phyloP scores from a whole-genome alignment of 768 basidiomycete species.

The Cubamyces sp. region DNA sequence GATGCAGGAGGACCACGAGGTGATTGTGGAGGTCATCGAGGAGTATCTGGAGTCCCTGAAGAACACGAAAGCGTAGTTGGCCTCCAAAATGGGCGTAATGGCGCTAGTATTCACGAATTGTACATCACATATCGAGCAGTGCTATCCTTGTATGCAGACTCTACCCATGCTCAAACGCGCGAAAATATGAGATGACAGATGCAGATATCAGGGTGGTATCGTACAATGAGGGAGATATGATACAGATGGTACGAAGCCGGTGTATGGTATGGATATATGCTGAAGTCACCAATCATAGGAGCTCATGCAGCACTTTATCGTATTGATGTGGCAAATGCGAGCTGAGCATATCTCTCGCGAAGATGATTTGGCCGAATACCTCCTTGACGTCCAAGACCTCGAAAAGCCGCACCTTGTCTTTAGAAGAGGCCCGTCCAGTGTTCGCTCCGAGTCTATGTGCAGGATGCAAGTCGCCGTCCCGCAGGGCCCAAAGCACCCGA shows the following conservation, averaged over 20 bases:
- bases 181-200: not conserved
- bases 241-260: constrained; percentile 3
- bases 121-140: not conserved
- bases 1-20: constrained; percentile 31
- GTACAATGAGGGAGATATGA: constrained; percentile 16
- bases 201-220: not conserved
- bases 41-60: constrained; percentile 24
- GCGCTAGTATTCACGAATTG: not conserved
- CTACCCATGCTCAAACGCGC: too few relatives aligned
- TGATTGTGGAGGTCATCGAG: constrained; percentile 28
- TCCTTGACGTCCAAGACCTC: constrained; percentile 77
- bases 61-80: not conserved
- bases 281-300: constrained; percentile 33
- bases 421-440: constrained; percentile 27
- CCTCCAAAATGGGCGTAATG: not conserved
- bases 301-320: constrained; percentile 72
- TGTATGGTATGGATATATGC: not conserved
- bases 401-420: constrained; percentile 70
- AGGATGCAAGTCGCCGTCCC: constrained; percentile 70
- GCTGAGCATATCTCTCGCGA: constrained; percentile 81
- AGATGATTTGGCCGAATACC: constrained; percentile 81
- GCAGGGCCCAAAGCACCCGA: constrained; percentile 77
- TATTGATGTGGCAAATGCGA: constrained; percentile 84
- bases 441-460: constrained; percentile 44
- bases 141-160: not conserved